Base-by-base conservation (phyloP, 2,329 filamentous ascomycete species). In the Herpomyces periplanetae region DNA sequence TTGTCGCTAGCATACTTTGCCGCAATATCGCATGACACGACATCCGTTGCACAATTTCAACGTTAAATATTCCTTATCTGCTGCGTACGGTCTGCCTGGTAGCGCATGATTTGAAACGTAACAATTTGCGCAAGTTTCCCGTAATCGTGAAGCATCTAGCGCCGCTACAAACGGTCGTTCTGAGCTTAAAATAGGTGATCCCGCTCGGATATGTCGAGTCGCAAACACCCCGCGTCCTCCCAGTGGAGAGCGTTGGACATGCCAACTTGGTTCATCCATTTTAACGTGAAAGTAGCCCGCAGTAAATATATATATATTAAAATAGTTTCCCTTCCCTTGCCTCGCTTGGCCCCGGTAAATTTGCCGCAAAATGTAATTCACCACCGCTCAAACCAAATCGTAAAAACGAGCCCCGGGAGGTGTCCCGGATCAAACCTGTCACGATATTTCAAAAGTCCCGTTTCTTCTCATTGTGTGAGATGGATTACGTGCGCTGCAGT, bases 41-140 rank as follows among this genome's bases (percentile, higher is more conserved):
- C 55, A 61, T 4, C 48, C 49, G 3, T 44, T 44, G 29, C 55
- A 61, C 10, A 39, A 41, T 22, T 45, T 47, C n/a, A 57, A 35
- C 2, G 23, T 27, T 3, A 19, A 21, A n/a, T 31, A 23, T 16
- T 12, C 19, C 11, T 13, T 17, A 15, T 24, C 21, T 8, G 8
- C 31, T 33, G 4, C 34, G 34, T 13, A 28, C 28, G 3, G 29
- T 27, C 5, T 31, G 29, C 3, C 29, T 31, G 17, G 33, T 31
- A 5, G 30, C 33, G 25, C 18, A 2, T 23, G 22, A 8, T 21
- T 17, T 33, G 39, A 43, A 4, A 38, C 34, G 27, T 49, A 51
- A 31, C 55, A 61, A 23, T 47, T 47, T 13, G 48, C 44, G 30
- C 55, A 61, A 7, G 45, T 49, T 25, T 49, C 45, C 3, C 33